Evolutionary conservation across 257 asterid genomes (phyloP), one percentile per base, ranked within the genome.

Genomic region (Solanum sparsipilum): DNA sequence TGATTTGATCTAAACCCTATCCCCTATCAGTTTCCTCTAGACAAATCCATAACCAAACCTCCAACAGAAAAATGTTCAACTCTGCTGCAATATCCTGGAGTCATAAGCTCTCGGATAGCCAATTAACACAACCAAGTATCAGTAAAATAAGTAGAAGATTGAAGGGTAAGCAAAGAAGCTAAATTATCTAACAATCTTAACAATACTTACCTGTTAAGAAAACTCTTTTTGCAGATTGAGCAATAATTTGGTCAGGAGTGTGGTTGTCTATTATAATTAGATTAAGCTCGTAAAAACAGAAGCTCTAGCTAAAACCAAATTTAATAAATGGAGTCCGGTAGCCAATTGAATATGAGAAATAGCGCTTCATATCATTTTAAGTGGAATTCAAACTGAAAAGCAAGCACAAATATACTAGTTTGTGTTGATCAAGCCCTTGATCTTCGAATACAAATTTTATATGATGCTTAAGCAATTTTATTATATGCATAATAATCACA

Each of bases 11-110:
- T 91, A 95, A 91, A 91, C 93, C 95, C 92, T 93, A 91, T 86
- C 81, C 87, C 88, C 98, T 93, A 91, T 96, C 98, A 27, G 99
- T 97, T 85, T 93, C 94, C 87, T 94, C 96, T 89, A 93, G 27
- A 95, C 90, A 73, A 82, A 85, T 39, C 99, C 98, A 88, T 92
- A 96, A 86, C 95, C 94, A 89, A 87, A 84, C 90, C 98, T 91
- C 99, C 99, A 68, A 87, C 60, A 52, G 60, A 0, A 52, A 52
- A 52, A 52, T 16, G 60, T 52, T 16, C 1, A 52, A 52, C 60
- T 16, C 23, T 52, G 60, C 60, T 52, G 60, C 60, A 16, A 52
- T 94, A 95, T 87, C 99, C 98, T 9, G 98, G 98, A 76, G 84
- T 65, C n/a, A 83, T 83, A 18, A 85, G 78, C 92, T 97, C 98